Evolutionary conservation across 306 rosid species (phyloP).

Genomic region (Hylodesmum podocarpum): DNA sequence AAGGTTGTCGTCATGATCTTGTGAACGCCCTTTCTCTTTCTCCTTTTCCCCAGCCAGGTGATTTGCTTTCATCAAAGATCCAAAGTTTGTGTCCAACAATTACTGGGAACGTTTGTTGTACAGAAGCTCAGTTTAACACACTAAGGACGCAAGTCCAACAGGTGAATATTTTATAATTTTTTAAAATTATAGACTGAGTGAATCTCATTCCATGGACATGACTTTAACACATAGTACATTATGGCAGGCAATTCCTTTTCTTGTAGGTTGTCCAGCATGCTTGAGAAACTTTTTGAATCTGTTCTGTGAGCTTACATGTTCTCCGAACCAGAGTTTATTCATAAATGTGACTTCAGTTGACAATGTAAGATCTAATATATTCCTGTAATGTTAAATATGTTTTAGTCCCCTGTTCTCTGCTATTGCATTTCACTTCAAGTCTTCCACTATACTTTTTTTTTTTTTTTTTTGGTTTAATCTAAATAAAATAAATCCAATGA

Average conservation of each 20-base stretch:
- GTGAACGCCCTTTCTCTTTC: background rate
- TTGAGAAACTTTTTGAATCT: constrained; percentile 93
- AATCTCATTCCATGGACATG: background rate
- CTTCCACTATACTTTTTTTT: background rate
- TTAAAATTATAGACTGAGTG: constrained; percentile 24
- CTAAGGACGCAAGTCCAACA: constrained; percentile 85
- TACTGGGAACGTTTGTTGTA: constrained; percentile 88
- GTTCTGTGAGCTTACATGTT: constrained; percentile 97
- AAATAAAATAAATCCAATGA: background rate
- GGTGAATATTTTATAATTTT: constrained; percentile 42
- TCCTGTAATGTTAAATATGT: constrained; percentile 5
- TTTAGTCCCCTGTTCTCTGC: background rate
- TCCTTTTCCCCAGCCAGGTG: constrained; percentile 75
- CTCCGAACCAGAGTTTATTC: constrained; percentile 95
- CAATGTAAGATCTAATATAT: constrained; percentile 51
- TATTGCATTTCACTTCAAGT: background rate
- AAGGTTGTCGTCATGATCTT: constrained; percentile 25
- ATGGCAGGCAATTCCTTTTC: constrained; percentile 95
- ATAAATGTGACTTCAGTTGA: constrained; percentile 83
- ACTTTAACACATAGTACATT: constrained; percentile 15
- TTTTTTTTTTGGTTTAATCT: constrained; percentile 4
- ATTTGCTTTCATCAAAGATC: constrained; percentile 88
- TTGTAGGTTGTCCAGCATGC: constrained; percentile 99
- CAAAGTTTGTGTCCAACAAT: constrained; percentile 97
- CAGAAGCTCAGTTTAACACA: constrained; percentile 88